A percentile compares a stretch with the other conserved stretches of the same genome.
Evolutionary conservation across 441 rosid species (phyloP).

Genomic region (Populus trichocarpa): DNA sequence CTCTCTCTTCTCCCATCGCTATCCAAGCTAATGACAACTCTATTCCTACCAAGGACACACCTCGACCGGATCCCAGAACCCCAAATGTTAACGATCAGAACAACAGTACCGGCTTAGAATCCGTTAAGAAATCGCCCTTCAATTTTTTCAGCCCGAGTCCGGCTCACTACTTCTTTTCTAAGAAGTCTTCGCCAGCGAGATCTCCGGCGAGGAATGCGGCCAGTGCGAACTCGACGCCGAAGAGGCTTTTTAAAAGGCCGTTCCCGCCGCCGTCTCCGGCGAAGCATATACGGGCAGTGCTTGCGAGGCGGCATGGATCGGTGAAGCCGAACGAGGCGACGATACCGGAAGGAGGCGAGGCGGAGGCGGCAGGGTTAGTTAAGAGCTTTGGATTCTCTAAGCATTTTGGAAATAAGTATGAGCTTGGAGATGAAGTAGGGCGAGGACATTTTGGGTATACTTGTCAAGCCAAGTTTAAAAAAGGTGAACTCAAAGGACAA

Average conservation of each 20-base stretch:
- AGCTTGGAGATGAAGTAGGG: conserved; percentile 83
- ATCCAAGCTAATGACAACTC: conserved; percentile 22
- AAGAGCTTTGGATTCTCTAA: conserved; percentile 85
- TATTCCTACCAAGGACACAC: conserved; percentile 7
- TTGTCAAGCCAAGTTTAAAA: conserved; percentile 79
- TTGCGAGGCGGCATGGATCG: conserved; percentile 83
- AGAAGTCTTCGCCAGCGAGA: conserved; percentile 83
- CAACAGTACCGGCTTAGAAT: conserved; percentile 22
- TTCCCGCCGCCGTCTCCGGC: conserved; percentile 96
- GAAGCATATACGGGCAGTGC: conserved; percentile 71
- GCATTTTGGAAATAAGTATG: conserved; percentile 73
- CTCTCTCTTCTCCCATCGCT: conserved; percentile 16
- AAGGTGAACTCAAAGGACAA: conserved; percentile 82
- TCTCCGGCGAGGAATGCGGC: conserved; percentile 57
- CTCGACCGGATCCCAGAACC: conserved; percentile 27
- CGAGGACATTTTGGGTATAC: conserved; percentile 94
- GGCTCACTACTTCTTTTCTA: conserved; percentile 82
- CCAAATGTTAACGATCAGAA: conserved; percentile 23
- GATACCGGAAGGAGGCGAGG: conserved; percentile 72
- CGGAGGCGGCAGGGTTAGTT: conserved; percentile 56
- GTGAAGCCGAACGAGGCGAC: conserved; percentile 74
- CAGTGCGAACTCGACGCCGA: conserved; percentile 72
- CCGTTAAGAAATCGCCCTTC: conserved; percentile 69
- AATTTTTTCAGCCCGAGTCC: conserved; percentile 94
- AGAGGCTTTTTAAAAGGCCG: conserved; percentile 65